phyloP scores from a whole-genome alignment of 345 rosid genomes.

The Reutealis trisperma region DNA sequence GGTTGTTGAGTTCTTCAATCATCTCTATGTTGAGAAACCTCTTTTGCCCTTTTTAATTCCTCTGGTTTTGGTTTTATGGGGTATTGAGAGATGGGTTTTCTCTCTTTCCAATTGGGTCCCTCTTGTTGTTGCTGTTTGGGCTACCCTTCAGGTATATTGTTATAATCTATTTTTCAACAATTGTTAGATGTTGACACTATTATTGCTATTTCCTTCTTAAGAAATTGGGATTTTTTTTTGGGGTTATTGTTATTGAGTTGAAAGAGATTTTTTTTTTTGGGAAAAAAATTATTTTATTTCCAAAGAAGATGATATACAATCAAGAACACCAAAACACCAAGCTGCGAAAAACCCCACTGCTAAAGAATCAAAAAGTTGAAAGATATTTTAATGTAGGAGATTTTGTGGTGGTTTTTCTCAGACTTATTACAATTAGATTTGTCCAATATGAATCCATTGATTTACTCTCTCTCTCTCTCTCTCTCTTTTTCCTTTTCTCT shows the following conservation, averaged over 20 bases:
- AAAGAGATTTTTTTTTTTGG: too few species aligned
- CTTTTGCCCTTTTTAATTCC: conserved; percentile 59
- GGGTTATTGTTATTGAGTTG: too few species aligned
- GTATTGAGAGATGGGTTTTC: conserved; percentile 85
- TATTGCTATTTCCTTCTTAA: neutral
- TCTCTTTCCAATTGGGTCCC: conserved; percentile 92
- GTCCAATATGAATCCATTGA: neutral
- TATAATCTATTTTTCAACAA: neutral
- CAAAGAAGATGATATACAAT: too few species aligned
- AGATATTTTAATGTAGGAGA: neutral
- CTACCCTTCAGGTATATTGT: conserved; percentile 63
- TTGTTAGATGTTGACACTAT: neutral
- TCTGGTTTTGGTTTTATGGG: conserved; percentile 65
- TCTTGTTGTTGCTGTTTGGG: conserved; percentile 86
- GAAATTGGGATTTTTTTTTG: neutral
- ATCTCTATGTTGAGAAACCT: conserved; percentile 63
- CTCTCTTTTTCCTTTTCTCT: too few species aligned
- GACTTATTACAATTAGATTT: neutral
- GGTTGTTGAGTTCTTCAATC: conserved; percentile 50
- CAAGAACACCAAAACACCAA: too few species aligned
- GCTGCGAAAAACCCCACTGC: too few species aligned
- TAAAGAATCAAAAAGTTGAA: too few species aligned
- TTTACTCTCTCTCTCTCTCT: neutral
- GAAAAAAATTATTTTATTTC: too few species aligned
- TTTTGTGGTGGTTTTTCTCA: neutral